phyloP scores from a whole-genome alignment of 2,329 filamentous ascomycete genomes.

The Hypocrella siamensis region DNA sequence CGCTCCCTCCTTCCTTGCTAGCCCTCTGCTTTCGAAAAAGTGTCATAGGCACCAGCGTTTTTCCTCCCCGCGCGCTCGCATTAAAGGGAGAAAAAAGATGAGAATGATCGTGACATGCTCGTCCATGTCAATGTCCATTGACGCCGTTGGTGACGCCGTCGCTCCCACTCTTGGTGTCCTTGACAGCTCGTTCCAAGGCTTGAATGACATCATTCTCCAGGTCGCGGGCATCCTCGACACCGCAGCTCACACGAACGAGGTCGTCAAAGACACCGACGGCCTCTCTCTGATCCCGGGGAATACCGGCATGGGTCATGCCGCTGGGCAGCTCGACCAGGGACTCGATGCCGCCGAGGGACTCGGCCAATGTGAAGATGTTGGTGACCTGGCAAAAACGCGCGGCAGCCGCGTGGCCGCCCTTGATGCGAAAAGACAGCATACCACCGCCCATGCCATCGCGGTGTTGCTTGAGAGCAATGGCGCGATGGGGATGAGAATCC shows the following conservation, averaged over 20 bases:
- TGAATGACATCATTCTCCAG: constrained; percentile 67
- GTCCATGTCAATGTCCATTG: constrained; percentile 11
- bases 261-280: constrained; percentile 90
- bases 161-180: constrained; percentile 12
- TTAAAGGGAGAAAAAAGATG: too few species aligned
- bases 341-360: constrained; percentile 86
- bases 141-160: constrained; percentile 12
- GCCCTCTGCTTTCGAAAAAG: too few species aligned
- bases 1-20: too few species aligned
- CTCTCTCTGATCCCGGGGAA: constrained; percentile 80
- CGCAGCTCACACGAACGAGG: constrained; percentile 82
- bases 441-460: constrained; percentile 87
- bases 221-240: constrained; percentile 81
- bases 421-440: constrained; percentile 93
- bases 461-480: constrained; percentile 80
- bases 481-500: constrained; percentile 70
- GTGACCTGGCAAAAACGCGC: constrained; percentile 86
- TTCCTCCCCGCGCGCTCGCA: too few species aligned
- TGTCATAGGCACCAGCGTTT: too few species aligned
- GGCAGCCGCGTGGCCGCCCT: constrained; percentile 70
- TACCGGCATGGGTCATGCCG: constrained; percentile 94
- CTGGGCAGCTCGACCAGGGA: constrained; percentile 81
- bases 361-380: constrained; percentile 81
- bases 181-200: constrained; percentile 63
- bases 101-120: too few species aligned